Conservation (phyloP, 78 protist genomes). For the Protostelium mycophagum region DNA sequence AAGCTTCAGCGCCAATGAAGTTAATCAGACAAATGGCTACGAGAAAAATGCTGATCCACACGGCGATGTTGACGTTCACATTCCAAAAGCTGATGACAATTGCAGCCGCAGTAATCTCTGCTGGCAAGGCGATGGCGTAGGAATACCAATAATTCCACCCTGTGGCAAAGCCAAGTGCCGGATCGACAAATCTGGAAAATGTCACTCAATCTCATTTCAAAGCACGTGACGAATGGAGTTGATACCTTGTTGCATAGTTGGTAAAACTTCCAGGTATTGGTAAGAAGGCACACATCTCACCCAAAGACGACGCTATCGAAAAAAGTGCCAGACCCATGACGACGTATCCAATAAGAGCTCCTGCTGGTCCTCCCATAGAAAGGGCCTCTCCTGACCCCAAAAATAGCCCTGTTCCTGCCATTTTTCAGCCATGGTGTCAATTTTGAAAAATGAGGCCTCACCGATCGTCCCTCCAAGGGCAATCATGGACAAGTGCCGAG, state of each 20-base stretch:
- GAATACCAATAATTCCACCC: neutral
- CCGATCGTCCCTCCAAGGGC: slow-evolving; percentile 9
- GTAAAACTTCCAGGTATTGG: neutral
- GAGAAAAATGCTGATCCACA: neutral
- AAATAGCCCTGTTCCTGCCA: neutral
- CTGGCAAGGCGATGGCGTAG: neutral
- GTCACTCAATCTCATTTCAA: neutral
- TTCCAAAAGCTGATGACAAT: neutral
- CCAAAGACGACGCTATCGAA: neutral
- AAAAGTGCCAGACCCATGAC: neutral
- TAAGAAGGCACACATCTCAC: slow-evolving; percentile 6
- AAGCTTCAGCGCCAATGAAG: neutral
- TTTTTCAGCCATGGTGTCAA: neutral
- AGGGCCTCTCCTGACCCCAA: neutral
- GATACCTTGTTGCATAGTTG: neutral
- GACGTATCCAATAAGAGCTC: neutral
- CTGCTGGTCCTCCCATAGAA: neutral
- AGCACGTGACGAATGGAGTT: neutral
- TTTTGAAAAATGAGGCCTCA: neutral
- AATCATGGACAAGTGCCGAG: slow-evolving; percentile 2
- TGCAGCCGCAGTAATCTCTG: neutral
- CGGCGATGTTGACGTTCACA: neutral
- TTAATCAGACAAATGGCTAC: neutral
- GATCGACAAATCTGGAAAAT: slow-evolving; percentile 5
- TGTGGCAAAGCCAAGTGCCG: neutral